A percentile compares a stretch with the other conserved stretches of the same genome.
phyloP scores from a whole-genome alignment of 176 grass and related monocot species.

The Urochloa ruziziensis region DNA sequence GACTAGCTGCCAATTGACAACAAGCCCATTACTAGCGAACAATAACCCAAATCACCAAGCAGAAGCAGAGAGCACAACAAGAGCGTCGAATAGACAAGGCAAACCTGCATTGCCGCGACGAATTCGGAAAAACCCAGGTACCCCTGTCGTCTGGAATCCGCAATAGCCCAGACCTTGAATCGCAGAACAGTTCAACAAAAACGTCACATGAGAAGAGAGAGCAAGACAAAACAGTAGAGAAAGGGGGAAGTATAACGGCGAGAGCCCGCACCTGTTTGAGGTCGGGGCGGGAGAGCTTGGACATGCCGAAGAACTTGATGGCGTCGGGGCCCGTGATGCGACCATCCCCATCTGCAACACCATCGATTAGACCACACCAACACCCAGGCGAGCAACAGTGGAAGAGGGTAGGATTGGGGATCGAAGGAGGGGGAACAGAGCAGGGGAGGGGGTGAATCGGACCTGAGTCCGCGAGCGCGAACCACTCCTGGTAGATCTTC shows the following conservation, averaged over 20 bases:
- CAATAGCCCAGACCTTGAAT: slow-evolving; percentile 87
- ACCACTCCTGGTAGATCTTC: slow-evolving; percentile 88
- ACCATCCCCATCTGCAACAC: slow-evolving; percentile 68
- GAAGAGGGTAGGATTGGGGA: neutral
- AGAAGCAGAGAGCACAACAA: neutral
- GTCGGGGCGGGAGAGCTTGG: slow-evolving; percentile 71
- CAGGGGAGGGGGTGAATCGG: neutral
- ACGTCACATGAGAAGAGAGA: neutral
- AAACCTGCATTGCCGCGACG: slow-evolving; percentile 84
- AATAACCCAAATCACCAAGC: neutral
- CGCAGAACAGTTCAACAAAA: neutral
- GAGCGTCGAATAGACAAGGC: neutral
- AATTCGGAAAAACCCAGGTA: slow-evolving; percentile 83
- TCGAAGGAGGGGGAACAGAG: neutral
- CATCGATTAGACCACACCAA: neutral
- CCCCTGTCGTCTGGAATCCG: slow-evolving; percentile 83
- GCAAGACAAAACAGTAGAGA: neutral
- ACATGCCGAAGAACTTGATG: slow-evolving; percentile 88
- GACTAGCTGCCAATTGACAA: slow-evolving; percentile 62
- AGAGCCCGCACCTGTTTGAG: slow-evolving; percentile 79
- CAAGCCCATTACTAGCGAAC: neutral
- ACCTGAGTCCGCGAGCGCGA: slow-evolving; percentile 90
- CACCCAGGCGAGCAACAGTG: neutral
- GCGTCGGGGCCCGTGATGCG: slow-evolving; percentile 92
- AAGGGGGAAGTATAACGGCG: too few relatives aligned